Percentiles rank a stretch among this genome's conserved stretches.
These are phyloP conservation scores for Davidsoniella neocaledoniae DNA, from an alignment of 2,329 filamentous ascomycete species.

Conservation along the genomic window DNA sequence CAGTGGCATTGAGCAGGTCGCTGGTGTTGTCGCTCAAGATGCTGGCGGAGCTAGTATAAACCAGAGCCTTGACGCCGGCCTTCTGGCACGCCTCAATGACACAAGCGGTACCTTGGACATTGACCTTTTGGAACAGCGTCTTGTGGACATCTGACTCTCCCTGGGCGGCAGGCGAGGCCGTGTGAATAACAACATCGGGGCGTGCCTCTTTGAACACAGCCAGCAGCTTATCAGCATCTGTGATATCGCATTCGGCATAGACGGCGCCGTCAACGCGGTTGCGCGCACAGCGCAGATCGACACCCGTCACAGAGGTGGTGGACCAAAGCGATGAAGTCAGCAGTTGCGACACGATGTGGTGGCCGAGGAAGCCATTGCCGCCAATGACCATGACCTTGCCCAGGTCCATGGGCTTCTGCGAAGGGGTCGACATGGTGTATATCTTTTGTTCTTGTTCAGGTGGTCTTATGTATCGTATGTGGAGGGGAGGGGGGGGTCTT, in stretches of 20 bases:
- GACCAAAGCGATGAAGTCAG: conserved; percentile 30
- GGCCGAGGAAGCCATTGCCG: conserved; percentile 70
- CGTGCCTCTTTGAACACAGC: conserved; percentile 46
- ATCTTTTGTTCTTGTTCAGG: no score
- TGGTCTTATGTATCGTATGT: no score
- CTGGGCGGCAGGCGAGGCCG: conserved; percentile 53
- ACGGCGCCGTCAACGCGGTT: conserved; percentile 44
- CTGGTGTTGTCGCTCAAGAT: conserved; percentile 67
- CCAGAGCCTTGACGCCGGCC: conserved; percentile 59
- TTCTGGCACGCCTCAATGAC: conserved; percentile 58
- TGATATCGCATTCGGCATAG: conserved; percentile 68
- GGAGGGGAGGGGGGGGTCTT: no score
- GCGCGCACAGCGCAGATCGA: conserved; percentile 54
- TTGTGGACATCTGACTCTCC: conserved; percentile 35
- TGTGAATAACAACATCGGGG: conserved; percentile 81
- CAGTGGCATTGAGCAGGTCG: conserved; percentile 72
- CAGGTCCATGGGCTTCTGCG: conserved; percentile 22
- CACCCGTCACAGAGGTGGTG: conserved; percentile 42
- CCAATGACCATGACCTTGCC: conserved; percentile 64
- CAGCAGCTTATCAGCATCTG: conserved; percentile 42
- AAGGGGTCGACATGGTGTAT: no score
- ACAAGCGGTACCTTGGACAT: conserved; percentile 69
- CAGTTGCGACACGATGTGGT: conserved; percentile 62
- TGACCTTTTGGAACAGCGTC: conserved; percentile 60
- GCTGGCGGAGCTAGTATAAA: conserved; percentile 82